Conservation (phyloP, 1,139 yeast genomes). For the Kurtzmaniella quercitrusa region DNA sequence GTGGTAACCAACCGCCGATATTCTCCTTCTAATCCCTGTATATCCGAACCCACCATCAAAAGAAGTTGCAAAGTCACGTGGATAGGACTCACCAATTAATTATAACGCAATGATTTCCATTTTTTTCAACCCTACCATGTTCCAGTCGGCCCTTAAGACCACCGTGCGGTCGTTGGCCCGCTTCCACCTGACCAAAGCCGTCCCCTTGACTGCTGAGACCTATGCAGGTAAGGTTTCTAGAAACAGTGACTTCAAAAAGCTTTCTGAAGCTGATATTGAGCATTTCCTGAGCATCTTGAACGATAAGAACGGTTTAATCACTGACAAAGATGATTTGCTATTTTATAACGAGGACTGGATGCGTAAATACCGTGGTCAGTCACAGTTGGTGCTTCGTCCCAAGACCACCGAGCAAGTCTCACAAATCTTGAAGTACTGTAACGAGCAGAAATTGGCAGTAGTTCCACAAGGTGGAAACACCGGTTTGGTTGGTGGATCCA, state of each 20-base stretch:
- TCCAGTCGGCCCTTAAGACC: not conserved
- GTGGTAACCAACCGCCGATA: too few species aligned
- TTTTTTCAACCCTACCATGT: not conserved
- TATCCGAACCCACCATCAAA: too few species aligned
- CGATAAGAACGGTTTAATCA: slow-evolving; percentile 44
- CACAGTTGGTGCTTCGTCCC: slow-evolving; percentile 79
- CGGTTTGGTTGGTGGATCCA: slow-evolving; percentile 93
- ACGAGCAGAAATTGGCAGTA: slow-evolving; percentile 71
- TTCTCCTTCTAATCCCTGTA: too few species aligned
- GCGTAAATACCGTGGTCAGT: slow-evolving; percentile 89
- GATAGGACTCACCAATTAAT: not conserved
- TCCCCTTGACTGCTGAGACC: slow-evolving; percentile 59
- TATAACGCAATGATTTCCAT: not conserved
- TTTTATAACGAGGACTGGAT: slow-evolving; percentile 92
- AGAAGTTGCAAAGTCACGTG: not conserved
- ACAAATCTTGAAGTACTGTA: slow-evolving; percentile 74
- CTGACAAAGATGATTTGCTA: slow-evolving; percentile 59
- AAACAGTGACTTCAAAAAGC: slow-evolving; percentile 37
- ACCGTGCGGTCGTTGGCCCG: slow-evolving; percentile 1
- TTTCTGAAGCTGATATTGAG: slow-evolving; percentile 56
- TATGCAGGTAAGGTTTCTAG: slow-evolving; percentile 53
- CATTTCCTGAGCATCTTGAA: slow-evolving; percentile 57
- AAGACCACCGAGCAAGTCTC: slow-evolving; percentile 77
- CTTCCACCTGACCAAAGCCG: slow-evolving; percentile 34
- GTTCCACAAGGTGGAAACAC: slow-evolving; percentile 99